phyloP scores from a whole-genome alignment of 805 yeast species.

The Candida easanensis region DNA sequence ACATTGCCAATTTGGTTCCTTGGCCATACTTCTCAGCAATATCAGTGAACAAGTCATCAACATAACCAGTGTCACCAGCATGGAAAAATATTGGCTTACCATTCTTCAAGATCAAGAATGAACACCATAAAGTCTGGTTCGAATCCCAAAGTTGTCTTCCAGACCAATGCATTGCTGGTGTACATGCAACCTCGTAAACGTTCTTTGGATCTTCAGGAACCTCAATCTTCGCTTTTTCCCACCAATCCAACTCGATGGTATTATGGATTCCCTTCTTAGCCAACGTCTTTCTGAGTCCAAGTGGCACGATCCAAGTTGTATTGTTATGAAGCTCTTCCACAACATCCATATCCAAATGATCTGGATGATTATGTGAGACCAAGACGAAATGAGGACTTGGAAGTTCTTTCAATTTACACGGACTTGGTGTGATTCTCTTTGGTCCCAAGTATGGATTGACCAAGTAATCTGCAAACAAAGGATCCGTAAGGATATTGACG shows the following conservation, averaged over 20 bases:
- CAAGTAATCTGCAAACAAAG: slow-evolving; percentile 66
- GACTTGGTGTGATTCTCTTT: slow-evolving; percentile 74
- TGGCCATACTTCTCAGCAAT: slow-evolving; percentile 61
- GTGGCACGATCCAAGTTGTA: slow-evolving; percentile 83
- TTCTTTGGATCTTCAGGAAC: slow-evolving; percentile 35
- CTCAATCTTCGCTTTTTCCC: slow-evolving; percentile 61
- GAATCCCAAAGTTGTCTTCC: slow-evolving; percentile 82
- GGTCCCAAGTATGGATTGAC: slow-evolving; percentile 73
- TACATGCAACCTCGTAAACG: slow-evolving; percentile 75
- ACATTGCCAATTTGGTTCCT: slow-evolving; percentile 60
- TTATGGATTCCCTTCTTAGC: slow-evolving; percentile 56
- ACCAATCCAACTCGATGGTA: slow-evolving; percentile 85
- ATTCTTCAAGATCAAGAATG: slow-evolving; percentile 67
- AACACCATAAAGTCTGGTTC: slow-evolving; percentile 84
- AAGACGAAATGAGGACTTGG: slow-evolving; percentile 69
- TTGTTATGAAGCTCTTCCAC: slow-evolving; percentile 52
- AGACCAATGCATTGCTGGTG: slow-evolving; percentile 98
- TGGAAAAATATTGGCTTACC: slow-evolving; percentile 77
- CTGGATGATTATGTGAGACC: slow-evolving; percentile 95
- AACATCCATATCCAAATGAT: slow-evolving; percentile 74
- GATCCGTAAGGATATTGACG: slow-evolving; percentile 81
- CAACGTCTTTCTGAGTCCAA: slow-evolving; percentile 65
- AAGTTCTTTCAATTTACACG: slow-evolving; percentile 60
- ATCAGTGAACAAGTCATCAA: slow-evolving; percentile 64
- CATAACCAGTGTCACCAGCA: slow-evolving; percentile 94